These are phyloP conservation scores for Alternaria angustiovoidea DNA, from an alignment of 2,329 filamentous ascomycete genomes.

Conservation along the genomic window DNA sequence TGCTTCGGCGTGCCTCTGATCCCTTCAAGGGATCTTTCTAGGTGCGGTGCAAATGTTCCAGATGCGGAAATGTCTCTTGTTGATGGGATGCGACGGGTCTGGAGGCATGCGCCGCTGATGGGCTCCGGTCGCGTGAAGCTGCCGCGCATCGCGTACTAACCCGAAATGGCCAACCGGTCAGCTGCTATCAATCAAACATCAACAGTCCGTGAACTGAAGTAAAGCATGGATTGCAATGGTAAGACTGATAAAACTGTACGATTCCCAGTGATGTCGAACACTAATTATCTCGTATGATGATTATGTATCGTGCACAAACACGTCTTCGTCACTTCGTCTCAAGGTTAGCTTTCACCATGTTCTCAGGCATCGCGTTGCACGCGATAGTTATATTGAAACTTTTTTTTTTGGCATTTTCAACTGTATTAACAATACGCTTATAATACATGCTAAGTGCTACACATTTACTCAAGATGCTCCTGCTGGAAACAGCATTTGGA, in stretches of 20 bases:
- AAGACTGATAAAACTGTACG: background rate
- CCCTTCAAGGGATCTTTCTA: background rate
- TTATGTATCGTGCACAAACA: background rate
- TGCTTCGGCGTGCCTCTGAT: slow-evolving; percentile 25
- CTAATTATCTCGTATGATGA: background rate
- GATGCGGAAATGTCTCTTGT: slow-evolving; percentile 12
- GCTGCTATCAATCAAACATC: slow-evolving; percentile 1
- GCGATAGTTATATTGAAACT: background rate
- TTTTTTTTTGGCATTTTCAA: background rate
- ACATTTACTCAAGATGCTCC: background rate
- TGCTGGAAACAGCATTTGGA: background rate
- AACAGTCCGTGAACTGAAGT: background rate
- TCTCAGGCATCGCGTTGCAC: background rate
- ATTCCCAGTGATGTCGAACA: background rate
- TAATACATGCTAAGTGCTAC: slow-evolving; percentile 1
- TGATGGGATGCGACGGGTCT: slow-evolving; percentile 31
- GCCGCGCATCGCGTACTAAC: slow-evolving; percentile 22
- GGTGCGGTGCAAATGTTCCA: slow-evolving; percentile 10
- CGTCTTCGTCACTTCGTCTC: background rate
- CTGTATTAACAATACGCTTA: background rate
- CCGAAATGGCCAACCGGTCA: slow-evolving; percentile 6
- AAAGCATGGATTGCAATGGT: background rate
- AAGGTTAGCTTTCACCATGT: background rate
- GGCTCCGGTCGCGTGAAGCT: slow-evolving; percentile 17
- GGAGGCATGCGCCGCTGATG: slow-evolving; percentile 14